Conservation (phyloP, 495 filamentous ascomycete species). For the Talaromyces stipitatus region DNA sequence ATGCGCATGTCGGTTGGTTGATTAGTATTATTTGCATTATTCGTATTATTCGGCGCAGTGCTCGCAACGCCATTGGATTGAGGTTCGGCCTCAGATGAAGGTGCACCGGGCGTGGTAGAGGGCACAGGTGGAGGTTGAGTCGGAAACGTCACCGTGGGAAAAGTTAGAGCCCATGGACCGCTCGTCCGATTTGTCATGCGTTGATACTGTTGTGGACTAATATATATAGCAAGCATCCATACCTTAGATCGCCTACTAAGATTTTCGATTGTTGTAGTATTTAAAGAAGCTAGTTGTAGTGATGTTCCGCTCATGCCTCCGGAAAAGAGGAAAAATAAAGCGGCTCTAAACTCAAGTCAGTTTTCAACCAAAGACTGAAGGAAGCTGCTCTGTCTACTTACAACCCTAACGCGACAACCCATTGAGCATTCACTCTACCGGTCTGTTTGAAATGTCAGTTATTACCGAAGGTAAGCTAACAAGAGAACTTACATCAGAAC, state of each 20-base stretch:
- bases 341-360: constrained; percentile 33
- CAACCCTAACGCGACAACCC: constrained; percentile 48
- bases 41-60: neutral
- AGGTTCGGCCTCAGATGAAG: neutral
- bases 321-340: constrained; percentile 69
- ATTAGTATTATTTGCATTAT: neutral
- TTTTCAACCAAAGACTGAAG: neutral
- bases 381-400: constrained; percentile 23
- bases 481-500: constrained; percentile 22
- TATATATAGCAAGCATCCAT: constrained; percentile 69
- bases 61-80: neutral
- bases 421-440: constrained; percentile 39
- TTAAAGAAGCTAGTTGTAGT: constrained; percentile 57
- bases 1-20: constrained; percentile 39
- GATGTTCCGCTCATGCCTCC: constrained; percentile 65
- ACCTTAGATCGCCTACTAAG: constrained; percentile 52
- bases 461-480: neutral
- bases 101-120: neutral
- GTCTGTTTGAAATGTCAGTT: constrained; percentile 18
- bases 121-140: constrained; percentile 14
- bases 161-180: constrained; percentile 33
- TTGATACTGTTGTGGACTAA: constrained; percentile 43
- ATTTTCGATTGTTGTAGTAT: constrained; percentile 78
- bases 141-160: constrained; percentile 41
- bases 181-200: constrained; percentile 23